Evolutionary conservation across 1,284 basidiomycete species (phyloP).

Genomic region (Porodaedalea pini): DNA sequence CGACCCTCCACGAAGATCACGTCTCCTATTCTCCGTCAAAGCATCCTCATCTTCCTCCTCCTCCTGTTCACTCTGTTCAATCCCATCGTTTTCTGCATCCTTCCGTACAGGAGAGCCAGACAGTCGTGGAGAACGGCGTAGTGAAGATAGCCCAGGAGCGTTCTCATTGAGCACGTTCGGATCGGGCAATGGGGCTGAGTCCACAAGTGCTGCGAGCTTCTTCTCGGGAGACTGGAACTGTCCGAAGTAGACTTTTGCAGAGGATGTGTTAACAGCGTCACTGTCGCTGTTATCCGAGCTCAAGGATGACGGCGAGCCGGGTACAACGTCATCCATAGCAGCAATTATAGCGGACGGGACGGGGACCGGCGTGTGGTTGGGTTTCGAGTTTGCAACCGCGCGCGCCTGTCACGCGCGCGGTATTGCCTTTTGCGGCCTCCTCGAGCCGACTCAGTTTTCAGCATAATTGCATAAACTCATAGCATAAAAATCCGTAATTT

Average conservation of each 20-base stretch:
- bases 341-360: not conserved
- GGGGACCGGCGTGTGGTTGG: conserved; percentile 3
- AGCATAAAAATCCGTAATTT: no score
- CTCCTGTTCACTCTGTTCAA: conserved; percentile 27
- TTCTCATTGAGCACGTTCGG: conserved; percentile 26
- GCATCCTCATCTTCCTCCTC: conserved; percentile 28
- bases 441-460: no score
- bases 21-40: not conserved
- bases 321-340: conserved; percentile 6
- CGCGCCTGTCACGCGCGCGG: conserved; percentile 3
- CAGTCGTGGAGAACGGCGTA: conserved; percentile 51
- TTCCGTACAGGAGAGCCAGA: conserved; percentile 31
- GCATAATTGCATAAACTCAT: no score
- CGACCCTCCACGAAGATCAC: not conserved
- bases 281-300: conserved; percentile 27
- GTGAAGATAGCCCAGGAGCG: conserved; percentile 29
- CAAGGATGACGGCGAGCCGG: conserved; percentile 11
- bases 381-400: not conserved
- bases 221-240: conserved; percentile 55
- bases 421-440: not conserved
- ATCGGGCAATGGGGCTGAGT: conserved; percentile 28
- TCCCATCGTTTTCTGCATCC: conserved; percentile 18
- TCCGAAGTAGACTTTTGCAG: conserved; percentile 48
- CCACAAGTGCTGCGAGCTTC: conserved; percentile 35
- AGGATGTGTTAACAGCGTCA: conserved; percentile 36